Evolutionary conservation across 768 basidiomycete genomes (phyloP).

Genomic region (Lenzites betulinus): DNA sequence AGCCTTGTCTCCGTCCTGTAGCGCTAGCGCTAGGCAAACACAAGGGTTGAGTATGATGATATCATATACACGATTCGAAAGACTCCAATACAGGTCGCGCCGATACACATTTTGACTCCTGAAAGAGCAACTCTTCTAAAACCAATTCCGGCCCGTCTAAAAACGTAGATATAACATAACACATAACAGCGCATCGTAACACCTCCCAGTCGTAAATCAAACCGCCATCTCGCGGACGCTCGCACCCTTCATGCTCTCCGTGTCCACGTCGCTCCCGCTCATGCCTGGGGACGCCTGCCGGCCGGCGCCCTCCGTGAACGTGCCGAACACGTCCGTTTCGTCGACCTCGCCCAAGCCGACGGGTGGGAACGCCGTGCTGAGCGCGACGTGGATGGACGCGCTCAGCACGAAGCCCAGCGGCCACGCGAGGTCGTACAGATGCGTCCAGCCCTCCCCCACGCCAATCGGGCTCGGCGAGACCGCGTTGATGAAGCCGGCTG

Average conservation of each 20-base stretch:
- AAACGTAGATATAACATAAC: background rate
- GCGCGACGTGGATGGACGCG: slow-evolving; percentile 14
- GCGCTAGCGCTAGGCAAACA: no score
- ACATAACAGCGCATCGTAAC: no score
- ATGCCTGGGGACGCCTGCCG: background rate
- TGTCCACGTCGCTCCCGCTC: background rate
- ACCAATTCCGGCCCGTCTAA: no score
- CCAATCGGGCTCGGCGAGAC: slow-evolving; percentile 10
- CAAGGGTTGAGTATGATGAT: no score
- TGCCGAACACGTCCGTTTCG: slow-evolving; percentile 25
- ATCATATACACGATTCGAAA: no score
- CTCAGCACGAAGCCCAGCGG: slow-evolving; percentile 25
- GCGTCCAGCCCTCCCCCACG: slow-evolving; percentile 13
- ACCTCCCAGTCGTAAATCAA: background rate
- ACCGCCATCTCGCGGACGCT: background rate
- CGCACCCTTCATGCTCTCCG: background rate
- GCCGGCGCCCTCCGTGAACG: slow-evolving; percentile 15
- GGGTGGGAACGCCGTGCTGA: slow-evolving; percentile 26
- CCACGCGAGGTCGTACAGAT: slow-evolving; percentile 21
- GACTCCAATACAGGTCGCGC: no score
- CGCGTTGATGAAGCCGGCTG: slow-evolving; percentile 22
- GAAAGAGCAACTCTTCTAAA: no score
- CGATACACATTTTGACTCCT: no score
- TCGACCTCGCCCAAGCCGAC: slow-evolving; percentile 23
- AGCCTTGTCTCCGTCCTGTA: no score